These are phyloP conservation scores for Clonostachys rosea DNA, from an alignment of 2,329 filamentous ascomycete species.

Conservation along the genomic window DNA sequence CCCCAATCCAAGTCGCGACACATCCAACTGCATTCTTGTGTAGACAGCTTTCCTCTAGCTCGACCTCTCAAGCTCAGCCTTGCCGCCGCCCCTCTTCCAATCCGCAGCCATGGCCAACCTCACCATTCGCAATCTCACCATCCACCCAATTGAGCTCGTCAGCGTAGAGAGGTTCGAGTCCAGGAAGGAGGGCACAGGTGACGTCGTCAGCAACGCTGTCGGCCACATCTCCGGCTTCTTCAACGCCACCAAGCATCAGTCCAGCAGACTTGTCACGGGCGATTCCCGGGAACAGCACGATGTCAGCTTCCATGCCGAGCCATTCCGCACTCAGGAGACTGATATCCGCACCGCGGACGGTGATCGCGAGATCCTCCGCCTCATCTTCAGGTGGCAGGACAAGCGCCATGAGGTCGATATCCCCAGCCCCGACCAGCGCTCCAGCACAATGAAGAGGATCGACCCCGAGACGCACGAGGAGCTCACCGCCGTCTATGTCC, in stretches of 20 bases:
- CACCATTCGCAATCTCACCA: slow-evolving; percentile 78
- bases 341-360: slow-evolving; percentile 56
- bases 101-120: slow-evolving; percentile 43
- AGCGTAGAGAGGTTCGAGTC: slow-evolving; percentile 68
- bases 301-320: slow-evolving; percentile 56
- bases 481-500: slow-evolving; percentile 65
- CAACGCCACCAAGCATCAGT: slow-evolving; percentile 29
- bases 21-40: no score
- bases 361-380: slow-evolving; percentile 62
- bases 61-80: no score
- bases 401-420: slow-evolving; percentile 64
- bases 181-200: slow-evolving; percentile 30
- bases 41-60: no score
- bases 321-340: slow-evolving; percentile 58
- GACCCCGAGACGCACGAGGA: slow-evolving; percentile 42
- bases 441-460: slow-evolving; percentile 55
- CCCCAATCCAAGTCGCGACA: no score
- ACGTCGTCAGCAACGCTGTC: slow-evolving; percentile 39
- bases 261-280: slow-evolving; percentile 32
- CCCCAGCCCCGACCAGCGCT: slow-evolving; percentile 56
- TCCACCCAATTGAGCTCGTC: slow-evolving; percentile 67
- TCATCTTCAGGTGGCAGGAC: slow-evolving; percentile 64
- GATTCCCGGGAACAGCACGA: slow-evolving; percentile 56
- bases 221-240: slow-evolving; percentile 36
- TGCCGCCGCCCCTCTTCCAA: neutral